A percentile compares a stretch with the other conserved stretches of the same genome.
Evolutionary conservation across 2,329 filamentous ascomycete species (phyloP).

Genomic region (Stachybotrys chartarum): DNA sequence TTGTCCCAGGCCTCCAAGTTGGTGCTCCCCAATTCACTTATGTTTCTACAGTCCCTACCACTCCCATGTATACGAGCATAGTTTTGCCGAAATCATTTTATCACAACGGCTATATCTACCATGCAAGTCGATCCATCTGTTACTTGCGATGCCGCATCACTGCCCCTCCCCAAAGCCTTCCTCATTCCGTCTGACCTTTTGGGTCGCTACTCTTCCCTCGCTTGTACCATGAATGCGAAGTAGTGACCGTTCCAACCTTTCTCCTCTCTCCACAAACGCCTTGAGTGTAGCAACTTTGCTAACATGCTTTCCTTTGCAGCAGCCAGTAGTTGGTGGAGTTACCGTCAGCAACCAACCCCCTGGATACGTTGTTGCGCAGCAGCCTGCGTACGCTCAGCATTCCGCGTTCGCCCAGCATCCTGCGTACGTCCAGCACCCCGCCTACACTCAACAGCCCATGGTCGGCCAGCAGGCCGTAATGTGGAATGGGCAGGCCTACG

Average conservation of each 20-base stretch:
- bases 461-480: slow-evolving; percentile 19
- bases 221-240: too few species aligned
- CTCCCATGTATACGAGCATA: slow-evolving; percentile 14
- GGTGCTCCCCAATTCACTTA: slow-evolving; percentile 20
- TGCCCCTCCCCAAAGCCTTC: too few species aligned
- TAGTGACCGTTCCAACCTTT: too few species aligned
- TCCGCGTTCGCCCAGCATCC: slow-evolving; percentile 18
- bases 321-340: slow-evolving; percentile 20
- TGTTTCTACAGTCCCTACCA: slow-evolving; percentile 14
- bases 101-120: slow-evolving; percentile 23
- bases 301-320: slow-evolving; percentile 11
- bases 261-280: too few species aligned
- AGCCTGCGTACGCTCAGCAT: slow-evolving; percentile 18
- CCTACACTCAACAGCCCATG: slow-evolving; percentile 15
- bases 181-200: too few species aligned
- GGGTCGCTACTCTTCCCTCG: too few species aligned
- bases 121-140: slow-evolving; percentile 27
- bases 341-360: slow-evolving; percentile 17
- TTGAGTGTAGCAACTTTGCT: background rate
- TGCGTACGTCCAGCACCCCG: slow-evolving; percentile 13
- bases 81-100: slow-evolving; percentile 23
- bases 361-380: slow-evolving; percentile 23
- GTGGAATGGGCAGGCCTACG: slow-evolving; percentile 19
- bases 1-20: slow-evolving; percentile 22
- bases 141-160: too few species aligned